Conservation (phyloP, 2,329 filamentous ascomycete genomes). For the Cladophialophora immunda region DNA sequence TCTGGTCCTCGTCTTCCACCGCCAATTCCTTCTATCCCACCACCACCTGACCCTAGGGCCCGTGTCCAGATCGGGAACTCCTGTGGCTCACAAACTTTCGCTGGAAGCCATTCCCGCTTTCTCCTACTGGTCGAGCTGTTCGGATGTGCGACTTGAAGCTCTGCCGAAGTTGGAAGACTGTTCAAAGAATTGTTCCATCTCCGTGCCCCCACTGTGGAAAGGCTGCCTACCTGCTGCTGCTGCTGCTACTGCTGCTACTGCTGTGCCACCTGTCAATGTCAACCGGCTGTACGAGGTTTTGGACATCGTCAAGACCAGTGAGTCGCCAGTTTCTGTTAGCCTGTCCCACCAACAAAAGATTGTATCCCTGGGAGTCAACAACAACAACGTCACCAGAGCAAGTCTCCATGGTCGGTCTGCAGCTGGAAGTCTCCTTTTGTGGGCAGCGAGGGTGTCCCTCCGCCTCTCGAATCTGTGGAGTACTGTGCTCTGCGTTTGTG, state of each 20-base stretch:
- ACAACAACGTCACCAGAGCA: conserved; percentile 22
- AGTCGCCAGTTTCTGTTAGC: conserved; percentile 10
- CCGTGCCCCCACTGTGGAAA: conserved; percentile 25
- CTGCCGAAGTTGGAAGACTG: conserved; percentile 14
- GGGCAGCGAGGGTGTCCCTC: neutral
- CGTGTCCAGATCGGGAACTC: neutral
- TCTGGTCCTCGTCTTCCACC: neutral
- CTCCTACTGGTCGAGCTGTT: conserved; percentile 4
- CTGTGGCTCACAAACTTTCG: conserved; percentile 11
- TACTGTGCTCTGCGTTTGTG: conserved; percentile 1
- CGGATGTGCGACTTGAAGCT: conserved; percentile 17
- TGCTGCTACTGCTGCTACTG: conserved; percentile 23
- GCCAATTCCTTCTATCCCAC: neutral
- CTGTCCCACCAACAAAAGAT: conserved; percentile 24
- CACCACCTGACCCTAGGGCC: conserved; percentile 8
- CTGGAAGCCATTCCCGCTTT: neutral
- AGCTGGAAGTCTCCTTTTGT: conserved; percentile 1
- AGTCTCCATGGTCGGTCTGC: conserved; percentile 4
- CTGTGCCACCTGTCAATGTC: conserved; percentile 34
- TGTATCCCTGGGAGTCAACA: conserved; percentile 11
- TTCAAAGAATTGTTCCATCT: conserved; percentile 16
- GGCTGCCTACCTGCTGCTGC: conserved; percentile 19
- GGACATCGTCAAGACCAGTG: conserved; percentile 18
- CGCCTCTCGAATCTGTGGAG: conserved; percentile 8
- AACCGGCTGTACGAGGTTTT: conserved; percentile 29